These are phyloP conservation scores for Cytospora mali DNA, from an alignment of 2,329 filamentous ascomycete genomes.

Conservation along the genomic window DNA sequence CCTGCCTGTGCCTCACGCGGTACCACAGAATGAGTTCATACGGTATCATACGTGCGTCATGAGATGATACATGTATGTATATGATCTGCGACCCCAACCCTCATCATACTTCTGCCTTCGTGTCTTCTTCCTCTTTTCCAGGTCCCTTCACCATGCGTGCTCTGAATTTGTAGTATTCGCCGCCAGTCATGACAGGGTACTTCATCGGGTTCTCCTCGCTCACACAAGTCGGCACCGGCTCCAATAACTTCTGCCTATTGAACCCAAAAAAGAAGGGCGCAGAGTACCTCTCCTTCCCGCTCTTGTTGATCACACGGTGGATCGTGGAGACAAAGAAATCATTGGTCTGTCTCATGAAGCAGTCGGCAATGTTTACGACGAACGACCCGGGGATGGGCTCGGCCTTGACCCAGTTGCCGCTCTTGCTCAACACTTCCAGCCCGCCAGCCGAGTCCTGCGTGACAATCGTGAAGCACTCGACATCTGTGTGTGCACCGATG, in stretches of 20 bases:
- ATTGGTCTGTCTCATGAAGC: conserved; percentile 46
- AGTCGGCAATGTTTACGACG: conserved; percentile 51
- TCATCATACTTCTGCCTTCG: background rate
- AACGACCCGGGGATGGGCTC: conserved; percentile 46
- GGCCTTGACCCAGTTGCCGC: conserved; percentile 48
- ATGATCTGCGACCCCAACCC: conserved; percentile 7
- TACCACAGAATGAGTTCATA: conserved; percentile 3
- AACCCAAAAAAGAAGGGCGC: conserved; percentile 46
- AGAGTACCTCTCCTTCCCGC: conserved; percentile 42
- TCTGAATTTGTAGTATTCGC: conserved; percentile 37
- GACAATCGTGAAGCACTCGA: conserved; percentile 52
- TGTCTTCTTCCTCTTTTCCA: background rate
- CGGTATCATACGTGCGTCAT: conserved; percentile 13
- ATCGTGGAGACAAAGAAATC: conserved; percentile 47
- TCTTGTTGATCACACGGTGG: conserved; percentile 43
- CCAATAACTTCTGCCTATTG: conserved; percentile 34
- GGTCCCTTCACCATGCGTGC: background rate
- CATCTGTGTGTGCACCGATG: conserved; percentile 52
- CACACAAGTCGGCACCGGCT: conserved; percentile 39
- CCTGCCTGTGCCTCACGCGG: background rate
- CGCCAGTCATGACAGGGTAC: conserved; percentile 39
- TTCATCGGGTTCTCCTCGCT: conserved; percentile 38
- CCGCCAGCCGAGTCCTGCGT: conserved; percentile 48
- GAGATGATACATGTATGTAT: background rate
- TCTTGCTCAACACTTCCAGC: conserved; percentile 48